phyloP scores from a whole-genome alignment of 306 rosid species.

The Citrullus mucosospermus region DNA sequence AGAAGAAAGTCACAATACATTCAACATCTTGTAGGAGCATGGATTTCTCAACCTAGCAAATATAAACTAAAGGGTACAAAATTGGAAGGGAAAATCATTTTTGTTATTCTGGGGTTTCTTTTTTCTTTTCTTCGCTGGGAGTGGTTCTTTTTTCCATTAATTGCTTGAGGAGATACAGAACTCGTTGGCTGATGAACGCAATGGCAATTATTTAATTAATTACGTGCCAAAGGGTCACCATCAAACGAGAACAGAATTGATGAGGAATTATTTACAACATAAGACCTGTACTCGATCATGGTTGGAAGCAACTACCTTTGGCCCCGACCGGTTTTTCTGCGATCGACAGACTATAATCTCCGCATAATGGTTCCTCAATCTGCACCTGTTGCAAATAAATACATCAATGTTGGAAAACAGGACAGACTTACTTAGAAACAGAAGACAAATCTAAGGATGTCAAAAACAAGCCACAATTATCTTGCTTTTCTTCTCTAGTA shows the following conservation, averaged over 20 bases:
- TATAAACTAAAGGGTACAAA: constrained; percentile 1
- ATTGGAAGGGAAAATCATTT: not conserved
- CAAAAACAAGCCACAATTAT: not conserved
- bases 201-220: constrained; percentile 28
- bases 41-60: constrained; percentile 2
- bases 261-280: constrained; percentile 22
- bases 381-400: constrained; percentile 26
- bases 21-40: constrained; percentile 6
- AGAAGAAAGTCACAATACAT: not conserved
- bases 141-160: not conserved
- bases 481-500: not conserved
- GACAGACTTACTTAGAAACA: not conserved
- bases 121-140: not conserved
- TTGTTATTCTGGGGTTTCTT: not conserved
- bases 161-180: constrained; percentile 16
- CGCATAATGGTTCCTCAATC: constrained; percentile 17
- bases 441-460: not conserved
- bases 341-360: not conserved
- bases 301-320: constrained; percentile 19
- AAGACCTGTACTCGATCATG: constrained; percentile 32
- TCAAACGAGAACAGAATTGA: constrained; percentile 8
- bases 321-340: not conserved
- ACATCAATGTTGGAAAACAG: not conserved
- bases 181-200: constrained; percentile 22
- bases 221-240: constrained; percentile 18